Evolutionary conservation across 2,329 filamentous ascomycete genomes (phyloP).

Genomic region (Cladosporium sp.): DNA sequence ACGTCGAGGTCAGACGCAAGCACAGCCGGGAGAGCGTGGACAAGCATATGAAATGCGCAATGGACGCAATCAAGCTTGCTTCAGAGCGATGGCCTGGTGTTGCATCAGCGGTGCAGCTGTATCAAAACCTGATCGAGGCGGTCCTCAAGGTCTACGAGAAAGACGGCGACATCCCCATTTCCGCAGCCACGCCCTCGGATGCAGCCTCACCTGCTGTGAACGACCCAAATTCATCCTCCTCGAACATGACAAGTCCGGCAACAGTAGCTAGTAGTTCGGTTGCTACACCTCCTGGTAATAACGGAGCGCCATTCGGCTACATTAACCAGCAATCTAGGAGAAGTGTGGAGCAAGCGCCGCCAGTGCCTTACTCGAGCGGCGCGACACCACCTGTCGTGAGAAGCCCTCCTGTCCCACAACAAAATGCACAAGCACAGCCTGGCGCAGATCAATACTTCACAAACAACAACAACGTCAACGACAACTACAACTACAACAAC

Average conservation of each 20-base stretch:
- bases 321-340: slow-evolving; percentile 34
- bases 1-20: slow-evolving; percentile 74
- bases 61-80: slow-evolving; percentile 78
- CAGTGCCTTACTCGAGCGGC: slow-evolving; percentile 34
- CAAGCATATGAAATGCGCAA: slow-evolving; percentile 69
- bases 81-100: slow-evolving; percentile 92
- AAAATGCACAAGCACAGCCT: slow-evolving; percentile 3
- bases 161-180: slow-evolving; percentile 53
- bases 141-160: slow-evolving; percentile 86
- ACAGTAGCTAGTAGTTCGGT: slow-evolving; percentile 38
- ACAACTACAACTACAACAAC: slow-evolving; percentile 2
- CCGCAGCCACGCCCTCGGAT: slow-evolving; percentile 51
- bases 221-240: neutral
- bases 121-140: slow-evolving; percentile 79
- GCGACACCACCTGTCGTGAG: slow-evolving; percentile 13
- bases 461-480: neutral
- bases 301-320: slow-evolving; percentile 33
- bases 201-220: slow-evolving; percentile 39
- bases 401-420: slow-evolving; percentile 11
- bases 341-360: slow-evolving; percentile 37
- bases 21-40: slow-evolving; percentile 77
- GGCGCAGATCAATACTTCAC: slow-evolving; percentile 9
- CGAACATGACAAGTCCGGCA: slow-evolving; percentile 46
- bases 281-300: slow-evolving; percentile 36
- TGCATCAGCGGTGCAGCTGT: slow-evolving; percentile 78